Evolutionary conservation across 2,329 filamentous ascomycete genomes (phyloP).

Genomic region (Microcera coccophila): DNA sequence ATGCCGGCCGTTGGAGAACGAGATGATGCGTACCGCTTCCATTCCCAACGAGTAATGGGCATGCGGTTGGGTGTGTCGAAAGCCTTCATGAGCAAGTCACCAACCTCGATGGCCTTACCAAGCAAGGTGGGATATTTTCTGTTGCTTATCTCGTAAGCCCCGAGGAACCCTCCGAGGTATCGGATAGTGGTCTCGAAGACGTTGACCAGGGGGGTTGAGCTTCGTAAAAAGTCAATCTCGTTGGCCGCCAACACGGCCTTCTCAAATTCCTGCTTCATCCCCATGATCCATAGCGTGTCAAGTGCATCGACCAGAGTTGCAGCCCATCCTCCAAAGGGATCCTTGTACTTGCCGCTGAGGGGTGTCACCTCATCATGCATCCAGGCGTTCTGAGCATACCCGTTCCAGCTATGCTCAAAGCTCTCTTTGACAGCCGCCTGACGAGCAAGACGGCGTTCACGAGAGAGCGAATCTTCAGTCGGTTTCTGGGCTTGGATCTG

Average conservation of each 20-base stretch:
- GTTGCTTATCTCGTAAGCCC: constrained; percentile 61
- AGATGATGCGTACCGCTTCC: constrained; percentile 22
- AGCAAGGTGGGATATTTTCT: constrained; percentile 47
- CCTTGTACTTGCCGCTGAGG: constrained; percentile 45
- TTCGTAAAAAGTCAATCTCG: constrained; percentile 56
- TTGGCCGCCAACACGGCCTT: constrained; percentile 55
- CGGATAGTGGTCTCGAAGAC: constrained; percentile 66
- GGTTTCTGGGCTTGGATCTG: constrained; percentile 33
- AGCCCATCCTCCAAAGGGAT: constrained; percentile 62
- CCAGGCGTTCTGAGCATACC: constrained; percentile 60
- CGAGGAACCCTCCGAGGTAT: constrained; percentile 62
- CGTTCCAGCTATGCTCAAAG: constrained; percentile 54
- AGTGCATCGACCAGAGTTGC: constrained; percentile 61
- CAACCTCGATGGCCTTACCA: constrained; percentile 58
- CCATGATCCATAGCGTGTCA: constrained; percentile 68
- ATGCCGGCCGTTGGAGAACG: background rate
- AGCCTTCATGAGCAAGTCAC: constrained; percentile 57
- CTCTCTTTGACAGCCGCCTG: constrained; percentile 44
- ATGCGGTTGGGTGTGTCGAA: constrained; percentile 65
- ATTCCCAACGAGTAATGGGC: constrained; percentile 39
- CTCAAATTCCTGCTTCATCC: constrained; percentile 59
- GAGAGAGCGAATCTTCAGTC: constrained; percentile 22
- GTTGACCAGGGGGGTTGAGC: constrained; percentile 46
- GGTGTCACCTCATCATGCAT: constrained; percentile 59
- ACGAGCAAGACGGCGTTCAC: constrained; percentile 35